A percentile compares a stretch with the other conserved stretches of the same genome.
Conservation (phyloP, 2,329 filamentous ascomycete genomes). For the Venturia carpophila region DNA sequence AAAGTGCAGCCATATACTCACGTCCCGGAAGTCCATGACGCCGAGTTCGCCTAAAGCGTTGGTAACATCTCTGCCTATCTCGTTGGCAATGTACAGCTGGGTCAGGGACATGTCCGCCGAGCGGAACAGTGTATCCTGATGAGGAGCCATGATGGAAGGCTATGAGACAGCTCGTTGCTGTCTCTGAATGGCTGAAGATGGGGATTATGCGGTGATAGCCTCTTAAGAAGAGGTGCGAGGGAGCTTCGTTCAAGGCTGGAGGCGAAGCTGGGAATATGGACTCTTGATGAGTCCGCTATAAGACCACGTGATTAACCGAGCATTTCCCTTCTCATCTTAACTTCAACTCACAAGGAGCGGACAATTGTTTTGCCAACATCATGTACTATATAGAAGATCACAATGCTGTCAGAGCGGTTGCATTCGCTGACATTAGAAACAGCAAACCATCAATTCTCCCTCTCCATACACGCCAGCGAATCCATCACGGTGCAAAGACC, state of each 20-base stretch:
- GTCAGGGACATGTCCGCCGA: constrained; percentile 99
- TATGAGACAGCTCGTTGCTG: constrained; percentile 11
- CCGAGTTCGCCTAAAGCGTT: constrained; percentile 94
- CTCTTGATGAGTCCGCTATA: neutral
- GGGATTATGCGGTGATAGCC: neutral
- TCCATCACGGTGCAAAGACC: no score
- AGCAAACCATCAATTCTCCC: neutral
- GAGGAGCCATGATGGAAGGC: constrained; percentile 46
- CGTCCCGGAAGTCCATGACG: constrained; percentile 94
- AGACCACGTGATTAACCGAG: neutral
- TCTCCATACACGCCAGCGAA: neutral
- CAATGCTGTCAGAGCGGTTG: no score
- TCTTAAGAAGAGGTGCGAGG: neutral
- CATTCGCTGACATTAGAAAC: no score
- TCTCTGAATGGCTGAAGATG: constrained; percentile 7
- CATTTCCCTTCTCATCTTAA: neutral
- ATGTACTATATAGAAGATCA: no score
- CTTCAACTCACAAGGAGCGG: neutral
- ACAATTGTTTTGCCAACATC: no score
- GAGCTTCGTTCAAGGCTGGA: neutral
- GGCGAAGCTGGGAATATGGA: neutral
- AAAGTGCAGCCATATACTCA: constrained; percentile 41
- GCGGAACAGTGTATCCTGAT: constrained; percentile 92
- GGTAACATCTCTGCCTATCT: constrained; percentile 96
- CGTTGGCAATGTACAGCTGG: constrained; percentile 98